phyloP scores from a whole-genome alignment of 2,329 filamentous ascomycete species.

The Neophaeococcomyces mojaviensis region DNA sequence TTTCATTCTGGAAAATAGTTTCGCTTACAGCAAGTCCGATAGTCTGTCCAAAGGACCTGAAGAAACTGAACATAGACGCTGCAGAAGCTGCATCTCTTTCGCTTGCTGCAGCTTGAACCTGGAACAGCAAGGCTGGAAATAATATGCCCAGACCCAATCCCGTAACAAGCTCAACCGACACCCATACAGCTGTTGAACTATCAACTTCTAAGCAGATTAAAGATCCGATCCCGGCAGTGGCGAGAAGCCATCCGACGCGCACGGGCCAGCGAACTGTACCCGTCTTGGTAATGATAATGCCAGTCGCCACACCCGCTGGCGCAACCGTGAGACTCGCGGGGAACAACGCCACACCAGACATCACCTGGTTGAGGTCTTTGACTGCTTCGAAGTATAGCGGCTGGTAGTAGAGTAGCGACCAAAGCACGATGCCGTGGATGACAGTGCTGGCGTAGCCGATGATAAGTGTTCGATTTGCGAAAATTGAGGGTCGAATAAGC shows the following conservation, averaged over 20 bases:
- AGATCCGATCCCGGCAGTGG: constrained; percentile 52
- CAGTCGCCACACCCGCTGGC: constrained; percentile 51
- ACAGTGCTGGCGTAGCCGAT: constrained; percentile 47
- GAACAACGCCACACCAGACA: constrained; percentile 50
- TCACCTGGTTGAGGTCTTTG: constrained; percentile 47
- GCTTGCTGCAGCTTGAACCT: no score
- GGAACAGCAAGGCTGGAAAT: no score
- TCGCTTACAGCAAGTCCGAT: no score
- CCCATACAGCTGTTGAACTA: no score
- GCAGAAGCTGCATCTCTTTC: no score
- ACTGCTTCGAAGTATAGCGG: constrained; percentile 39
- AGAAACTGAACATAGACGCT: no score
- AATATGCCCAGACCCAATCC: no score
- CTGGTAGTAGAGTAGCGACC: constrained; percentile 51
- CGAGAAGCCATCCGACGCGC: constrained; percentile 54
- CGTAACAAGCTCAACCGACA: no score
- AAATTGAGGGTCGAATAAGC: constrained; percentile 38
- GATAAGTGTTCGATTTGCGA: constrained; percentile 39
- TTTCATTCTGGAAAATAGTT: no score
- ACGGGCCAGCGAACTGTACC: constrained; percentile 55
- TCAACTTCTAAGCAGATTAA: no score
- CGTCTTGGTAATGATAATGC: constrained; percentile 47
- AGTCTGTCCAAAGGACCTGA: no score
- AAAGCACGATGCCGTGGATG: constrained; percentile 46
- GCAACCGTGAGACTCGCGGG: constrained; percentile 58